Evolutionary conservation across 768 basidiomycete genomes (phyloP).

Genomic region (Scleroderma citrinum): DNA sequence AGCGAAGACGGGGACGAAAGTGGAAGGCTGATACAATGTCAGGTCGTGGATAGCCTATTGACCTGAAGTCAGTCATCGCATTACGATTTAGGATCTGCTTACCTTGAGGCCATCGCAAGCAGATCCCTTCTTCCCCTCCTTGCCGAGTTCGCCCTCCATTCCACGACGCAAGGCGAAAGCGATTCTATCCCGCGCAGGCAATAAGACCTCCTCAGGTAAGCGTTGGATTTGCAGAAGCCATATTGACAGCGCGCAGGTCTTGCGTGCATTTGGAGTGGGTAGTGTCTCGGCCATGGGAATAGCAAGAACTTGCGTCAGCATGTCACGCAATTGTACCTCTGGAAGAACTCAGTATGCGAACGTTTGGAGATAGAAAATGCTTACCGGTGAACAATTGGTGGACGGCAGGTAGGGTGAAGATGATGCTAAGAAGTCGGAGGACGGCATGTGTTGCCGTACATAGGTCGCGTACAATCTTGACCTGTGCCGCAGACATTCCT

Average conservation of each 20-base stretch:
- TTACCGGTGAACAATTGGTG: constrained; percentile 58
- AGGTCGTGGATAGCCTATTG: constrained; percentile 68
- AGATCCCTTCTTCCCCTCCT: constrained; percentile 85
- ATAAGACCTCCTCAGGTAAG: constrained; percentile 54
- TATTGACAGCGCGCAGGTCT: constrained; percentile 74
- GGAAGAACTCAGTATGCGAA: constrained; percentile 7
- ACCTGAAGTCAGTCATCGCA: constrained; percentile 8
- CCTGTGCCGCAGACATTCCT: constrained; percentile 73
- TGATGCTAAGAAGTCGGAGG: constrained; percentile 54
- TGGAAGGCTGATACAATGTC: constrained; percentile 51
- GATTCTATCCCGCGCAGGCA: constrained; percentile 60
- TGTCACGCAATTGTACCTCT: constrained; percentile 55
- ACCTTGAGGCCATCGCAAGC: constrained; percentile 75
- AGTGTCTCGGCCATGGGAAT: constrained; percentile 66
- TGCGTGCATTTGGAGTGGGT: constrained; percentile 81
- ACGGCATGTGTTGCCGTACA: constrained; percentile 69
- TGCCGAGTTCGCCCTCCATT: constrained; percentile 78
- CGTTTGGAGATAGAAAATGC: constrained; percentile 6
- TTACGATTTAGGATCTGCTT: constrained; percentile 12
- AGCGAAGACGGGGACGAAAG: constrained; percentile 65
- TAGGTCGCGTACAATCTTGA: constrained; percentile 74
- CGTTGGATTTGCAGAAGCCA: constrained; percentile 70
- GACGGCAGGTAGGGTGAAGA: constrained; percentile 57
- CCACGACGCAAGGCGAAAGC: constrained; percentile 68
- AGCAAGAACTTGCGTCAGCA: constrained; percentile 59